These are phyloP conservation scores for Boletus sensibilis DNA, from an alignment of 768 basidiomycete genomes.

Conservation along the genomic window DNA sequence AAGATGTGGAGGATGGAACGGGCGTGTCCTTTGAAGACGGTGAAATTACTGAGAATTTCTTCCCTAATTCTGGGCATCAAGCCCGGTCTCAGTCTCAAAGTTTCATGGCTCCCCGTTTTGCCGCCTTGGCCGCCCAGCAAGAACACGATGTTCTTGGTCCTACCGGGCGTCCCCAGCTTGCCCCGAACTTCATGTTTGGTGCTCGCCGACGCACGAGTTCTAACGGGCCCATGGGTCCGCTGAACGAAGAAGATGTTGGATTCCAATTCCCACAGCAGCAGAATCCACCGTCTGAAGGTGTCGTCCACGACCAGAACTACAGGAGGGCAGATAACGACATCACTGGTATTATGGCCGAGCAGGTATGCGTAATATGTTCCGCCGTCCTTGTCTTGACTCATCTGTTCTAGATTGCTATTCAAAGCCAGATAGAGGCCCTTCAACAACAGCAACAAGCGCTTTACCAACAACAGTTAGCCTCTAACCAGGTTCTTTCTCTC, in stretches of 20 bases:
- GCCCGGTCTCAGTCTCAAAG: slow-evolving; percentile 77
- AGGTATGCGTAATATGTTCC: slow-evolving; percentile 50
- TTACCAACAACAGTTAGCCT: slow-evolving; percentile 87
- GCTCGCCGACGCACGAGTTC: slow-evolving; percentile 54
- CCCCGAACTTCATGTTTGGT: slow-evolving; percentile 91
- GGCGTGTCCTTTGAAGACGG: slow-evolving; percentile 66
- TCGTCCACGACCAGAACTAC: slow-evolving; percentile 40
- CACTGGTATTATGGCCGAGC: slow-evolving; percentile 91
- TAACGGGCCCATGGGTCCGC: slow-evolving; percentile 58
- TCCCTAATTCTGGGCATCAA: slow-evolving; percentile 54
- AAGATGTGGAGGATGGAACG: slow-evolving; percentile 68
- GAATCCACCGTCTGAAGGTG: slow-evolving; percentile 26
- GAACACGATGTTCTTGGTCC: slow-evolving; percentile 64
- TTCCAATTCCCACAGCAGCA: slow-evolving; percentile 83
- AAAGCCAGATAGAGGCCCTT: slow-evolving; percentile 86
- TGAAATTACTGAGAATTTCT: slow-evolving; percentile 64
- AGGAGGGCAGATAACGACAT: slow-evolving; percentile 72
- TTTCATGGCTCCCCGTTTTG: slow-evolving; percentile 88
- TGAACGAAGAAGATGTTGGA: slow-evolving; percentile 76
- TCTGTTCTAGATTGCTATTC: slow-evolving; percentile 69
- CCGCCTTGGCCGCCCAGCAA: slow-evolving; percentile 72
- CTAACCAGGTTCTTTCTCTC: slow-evolving; percentile 79
- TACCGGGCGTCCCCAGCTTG: slow-evolving; percentile 82
- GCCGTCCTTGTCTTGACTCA: slow-evolving; percentile 1
- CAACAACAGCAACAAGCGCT: slow-evolving; percentile 90